Conservation (phyloP, 1,284 basidiomycete genomes). For the Trametes versicolor region DNA sequence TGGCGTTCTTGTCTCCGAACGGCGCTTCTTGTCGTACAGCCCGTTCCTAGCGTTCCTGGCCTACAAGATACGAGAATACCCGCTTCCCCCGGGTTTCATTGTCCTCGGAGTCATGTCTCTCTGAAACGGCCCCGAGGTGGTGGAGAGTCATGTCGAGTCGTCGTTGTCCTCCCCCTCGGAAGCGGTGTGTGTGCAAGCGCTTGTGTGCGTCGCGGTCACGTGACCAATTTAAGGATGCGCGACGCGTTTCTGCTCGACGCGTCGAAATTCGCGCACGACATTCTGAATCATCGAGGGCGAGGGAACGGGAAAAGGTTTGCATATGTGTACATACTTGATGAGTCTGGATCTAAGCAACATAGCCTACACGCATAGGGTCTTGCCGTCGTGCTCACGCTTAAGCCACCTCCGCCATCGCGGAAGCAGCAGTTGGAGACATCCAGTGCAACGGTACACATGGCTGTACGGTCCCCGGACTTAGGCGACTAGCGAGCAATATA, state of each 20-base stretch:
- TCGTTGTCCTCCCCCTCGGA: neutral
- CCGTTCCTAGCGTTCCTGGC: neutral
- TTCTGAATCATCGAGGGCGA: too few species aligned
- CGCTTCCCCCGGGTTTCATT: neutral
- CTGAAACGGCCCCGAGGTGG: neutral
- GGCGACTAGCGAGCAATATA: too few species aligned
- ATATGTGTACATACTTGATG: too few species aligned
- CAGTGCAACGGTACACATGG: neutral
- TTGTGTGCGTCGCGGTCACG: constrained; percentile 17
- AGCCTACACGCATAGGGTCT: too few species aligned
- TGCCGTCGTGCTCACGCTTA: neutral
- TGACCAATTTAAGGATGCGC: neutral
- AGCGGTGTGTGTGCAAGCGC: neutral
- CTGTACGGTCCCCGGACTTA: neutral
- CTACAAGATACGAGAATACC: neutral
- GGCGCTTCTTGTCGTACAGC: neutral
- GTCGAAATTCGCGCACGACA: neutral
- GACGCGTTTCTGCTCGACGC: constrained; percentile 8
- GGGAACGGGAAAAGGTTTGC: too few species aligned
- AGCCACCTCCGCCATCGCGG: too few species aligned
- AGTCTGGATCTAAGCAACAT: too few species aligned
- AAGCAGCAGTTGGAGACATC: neutral
- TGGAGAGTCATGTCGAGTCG: constrained; percentile 2
- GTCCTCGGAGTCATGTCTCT: neutral
- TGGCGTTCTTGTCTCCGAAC: neutral